Evolutionary conservation across 1,284 basidiomycete species (phyloP).

Genomic region (Phaffia rhodozyma): DNA sequence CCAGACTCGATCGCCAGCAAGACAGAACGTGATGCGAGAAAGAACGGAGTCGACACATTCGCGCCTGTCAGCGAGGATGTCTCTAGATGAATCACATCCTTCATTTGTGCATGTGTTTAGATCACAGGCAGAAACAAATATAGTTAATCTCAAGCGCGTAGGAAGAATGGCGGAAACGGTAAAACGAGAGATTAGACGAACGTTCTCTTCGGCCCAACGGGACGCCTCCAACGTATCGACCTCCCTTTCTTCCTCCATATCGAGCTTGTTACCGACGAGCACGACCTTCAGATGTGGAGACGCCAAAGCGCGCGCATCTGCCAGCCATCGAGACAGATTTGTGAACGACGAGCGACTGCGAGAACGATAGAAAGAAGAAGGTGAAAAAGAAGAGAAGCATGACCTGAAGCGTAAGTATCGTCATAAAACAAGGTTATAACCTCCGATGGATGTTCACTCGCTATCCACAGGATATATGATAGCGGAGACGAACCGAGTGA

Average conservation of each 20-base stretch:
- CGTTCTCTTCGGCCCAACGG: slow-evolving; percentile 86
- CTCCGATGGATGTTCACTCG: neutral
- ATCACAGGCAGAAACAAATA: neutral
- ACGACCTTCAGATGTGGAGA: slow-evolving; percentile 78
- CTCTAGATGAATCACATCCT: slow-evolving; percentile 85
- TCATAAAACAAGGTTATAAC: slow-evolving; percentile 5
- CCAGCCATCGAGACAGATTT: slow-evolving; percentile 74
- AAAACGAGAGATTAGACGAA: slow-evolving; percentile 14
- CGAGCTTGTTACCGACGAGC: slow-evolving; percentile 89
- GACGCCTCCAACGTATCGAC: slow-evolving; percentile 91
- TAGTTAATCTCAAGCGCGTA: neutral
- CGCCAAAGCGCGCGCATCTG: slow-evolving; percentile 75
- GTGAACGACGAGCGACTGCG: slow-evolving; percentile 47
- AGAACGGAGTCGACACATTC: slow-evolving; percentile 86
- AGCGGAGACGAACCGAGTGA: slow-evolving; percentile 58
- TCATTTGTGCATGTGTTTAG: neutral
- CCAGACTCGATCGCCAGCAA: slow-evolving; percentile 89
- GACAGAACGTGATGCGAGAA: slow-evolving; percentile 78
- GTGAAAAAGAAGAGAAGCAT: neutral
- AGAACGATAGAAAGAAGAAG: slow-evolving; percentile 13
- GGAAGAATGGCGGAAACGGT: slow-evolving; percentile 12
- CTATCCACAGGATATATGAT: neutral
- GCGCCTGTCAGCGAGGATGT: slow-evolving; percentile 84
- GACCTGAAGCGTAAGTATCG: neutral
- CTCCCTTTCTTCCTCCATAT: slow-evolving; percentile 84